Evolutionary conservation across 306 rosid species (phyloP).

Genomic region (Vicia faba): DNA sequence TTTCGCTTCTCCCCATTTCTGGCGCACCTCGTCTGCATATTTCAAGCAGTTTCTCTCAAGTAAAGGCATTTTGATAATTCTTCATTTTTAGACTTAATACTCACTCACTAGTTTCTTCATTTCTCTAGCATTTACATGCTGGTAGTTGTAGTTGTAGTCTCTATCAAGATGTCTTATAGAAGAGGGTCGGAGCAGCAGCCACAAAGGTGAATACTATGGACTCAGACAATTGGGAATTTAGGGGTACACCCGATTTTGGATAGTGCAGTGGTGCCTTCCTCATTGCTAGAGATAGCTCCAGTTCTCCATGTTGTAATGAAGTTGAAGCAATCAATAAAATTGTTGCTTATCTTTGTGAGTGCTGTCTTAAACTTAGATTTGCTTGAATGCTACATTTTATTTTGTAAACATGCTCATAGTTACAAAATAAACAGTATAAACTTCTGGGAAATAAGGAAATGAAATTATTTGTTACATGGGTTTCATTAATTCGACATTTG

Average conservation of each 20-base stretch:
- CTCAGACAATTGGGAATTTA: slow-evolving; percentile 85
- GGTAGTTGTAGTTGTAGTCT: too few species aligned
- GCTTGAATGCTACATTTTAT: slow-evolving; percentile 30
- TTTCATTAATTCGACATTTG: slow-evolving; percentile 48
- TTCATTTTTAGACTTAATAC: too few species aligned
- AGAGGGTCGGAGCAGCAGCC: slow-evolving; percentile 77
- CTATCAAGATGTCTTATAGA: slow-evolving; percentile 68
- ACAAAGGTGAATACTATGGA: slow-evolving; percentile 67
- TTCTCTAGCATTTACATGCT: too few species aligned
- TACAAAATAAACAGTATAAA: too few species aligned
- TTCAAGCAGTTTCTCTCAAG: too few species aligned
- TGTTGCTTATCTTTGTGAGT: slow-evolving; percentile 96
- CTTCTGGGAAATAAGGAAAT: too few species aligned
- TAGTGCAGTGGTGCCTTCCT: slow-evolving; percentile 97
- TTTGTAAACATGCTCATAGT: too few species aligned
- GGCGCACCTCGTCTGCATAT: too few species aligned
- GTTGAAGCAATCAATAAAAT: slow-evolving; percentile 75
- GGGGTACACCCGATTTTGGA: slow-evolving; percentile 79
- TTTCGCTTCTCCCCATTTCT: too few species aligned
- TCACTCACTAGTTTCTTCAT: too few species aligned
- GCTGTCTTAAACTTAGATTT: background rate
- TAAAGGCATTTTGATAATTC: too few species aligned
- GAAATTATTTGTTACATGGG: background rate
- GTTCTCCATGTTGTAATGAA: slow-evolving; percentile 96
- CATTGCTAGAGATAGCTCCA: slow-evolving; percentile 84